Evolutionary conservation across 805 yeast species (phyloP).

Genomic region (Zygosaccharomyces bailii): DNA sequence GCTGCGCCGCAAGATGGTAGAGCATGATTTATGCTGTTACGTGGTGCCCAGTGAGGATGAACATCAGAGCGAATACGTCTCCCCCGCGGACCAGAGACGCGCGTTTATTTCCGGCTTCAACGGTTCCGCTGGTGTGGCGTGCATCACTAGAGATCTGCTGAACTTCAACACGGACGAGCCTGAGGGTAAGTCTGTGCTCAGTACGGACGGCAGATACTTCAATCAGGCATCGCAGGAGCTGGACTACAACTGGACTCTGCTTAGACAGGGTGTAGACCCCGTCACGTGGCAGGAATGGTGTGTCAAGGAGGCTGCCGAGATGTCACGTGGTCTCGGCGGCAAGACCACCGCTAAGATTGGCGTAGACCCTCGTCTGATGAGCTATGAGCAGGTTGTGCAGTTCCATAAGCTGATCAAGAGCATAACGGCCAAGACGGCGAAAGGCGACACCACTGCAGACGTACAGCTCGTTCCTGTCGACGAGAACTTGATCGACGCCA

Average conservation of each 20-base stretch:
- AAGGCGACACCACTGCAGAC: constrained; percentile 23
- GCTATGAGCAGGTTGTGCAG: constrained; percentile 38
- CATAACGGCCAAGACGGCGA: neutral
- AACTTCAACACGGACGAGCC: constrained; percentile 40
- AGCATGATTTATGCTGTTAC: constrained; percentile 65
- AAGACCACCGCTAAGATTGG: constrained; percentile 57
- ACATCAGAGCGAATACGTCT: constrained; percentile 88
- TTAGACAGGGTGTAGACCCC: constrained; percentile 77
- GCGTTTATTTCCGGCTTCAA: constrained; percentile 83
- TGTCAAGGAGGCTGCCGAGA: constrained; percentile 49
- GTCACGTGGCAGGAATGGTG: constrained; percentile 82
- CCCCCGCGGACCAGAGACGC: constrained; percentile 76
- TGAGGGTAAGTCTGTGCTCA: constrained; percentile 68
- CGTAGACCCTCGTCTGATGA: constrained; percentile 75
- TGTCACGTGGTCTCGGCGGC: constrained; percentile 40
- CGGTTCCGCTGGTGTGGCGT: constrained; percentile 90
- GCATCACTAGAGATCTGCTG: constrained; percentile 55
- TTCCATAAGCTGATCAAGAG: constrained; percentile 30
- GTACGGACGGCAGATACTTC: constrained; percentile 95
- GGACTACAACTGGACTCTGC: constrained; percentile 71
- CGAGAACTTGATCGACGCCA: constrained; percentile 66
- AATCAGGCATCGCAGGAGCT: constrained; percentile 84
- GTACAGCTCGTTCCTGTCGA: constrained; percentile 50
- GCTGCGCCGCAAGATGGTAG: constrained; percentile 62
- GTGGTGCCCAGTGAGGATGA: constrained; percentile 86